Percentiles rank a stretch among this genome's conserved stretches.
These are phyloP conservation scores for Inonotus hispidus DNA, from an alignment of 1,284 basidiomycete species.

Conservation along the genomic window DNA sequence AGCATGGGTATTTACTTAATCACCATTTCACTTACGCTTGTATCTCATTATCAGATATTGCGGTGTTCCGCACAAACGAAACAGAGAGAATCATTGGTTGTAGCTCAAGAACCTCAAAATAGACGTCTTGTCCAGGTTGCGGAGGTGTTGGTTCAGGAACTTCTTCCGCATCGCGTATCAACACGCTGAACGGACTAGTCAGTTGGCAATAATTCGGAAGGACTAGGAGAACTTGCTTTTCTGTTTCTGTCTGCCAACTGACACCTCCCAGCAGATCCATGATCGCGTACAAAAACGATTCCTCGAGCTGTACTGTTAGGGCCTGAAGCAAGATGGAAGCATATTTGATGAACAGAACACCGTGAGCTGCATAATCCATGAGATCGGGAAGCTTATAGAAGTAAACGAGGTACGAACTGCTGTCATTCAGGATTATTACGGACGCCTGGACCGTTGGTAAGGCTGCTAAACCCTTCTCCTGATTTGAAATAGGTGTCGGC, in stretches of 20 bases:
- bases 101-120: constrained; percentile 96
- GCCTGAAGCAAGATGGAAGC: constrained; percentile 93
- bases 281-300: constrained; percentile 92
- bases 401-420: constrained; percentile 47
- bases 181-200: constrained; percentile 44
- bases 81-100: constrained; percentile 92
- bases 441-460: constrained; percentile 91
- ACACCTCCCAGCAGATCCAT: constrained; percentile 92
- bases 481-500: constrained; percentile 86
- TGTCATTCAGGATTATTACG: constrained; percentile 88
- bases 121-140: constrained; percentile 74
- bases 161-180: constrained; percentile 71
- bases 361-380: constrained; percentile 62
- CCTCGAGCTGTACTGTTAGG: constrained; percentile 93
- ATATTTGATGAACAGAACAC: constrained; percentile 96
- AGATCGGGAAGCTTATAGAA: background rate
- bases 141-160: constrained; percentile 76
- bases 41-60: constrained; percentile 88
- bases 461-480: constrained; percentile 74
- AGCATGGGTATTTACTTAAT: background rate
- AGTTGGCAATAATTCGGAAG: background rate
- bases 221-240: constrained; percentile 55
- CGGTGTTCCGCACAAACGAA: constrained; percentile 85
- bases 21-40: constrained; percentile 66
- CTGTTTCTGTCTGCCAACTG: constrained; percentile 74